These are phyloP conservation scores for Mortierella sp. DNA, from an alignment of 371 early-diverging fungal species.

Conservation along the genomic window DNA sequence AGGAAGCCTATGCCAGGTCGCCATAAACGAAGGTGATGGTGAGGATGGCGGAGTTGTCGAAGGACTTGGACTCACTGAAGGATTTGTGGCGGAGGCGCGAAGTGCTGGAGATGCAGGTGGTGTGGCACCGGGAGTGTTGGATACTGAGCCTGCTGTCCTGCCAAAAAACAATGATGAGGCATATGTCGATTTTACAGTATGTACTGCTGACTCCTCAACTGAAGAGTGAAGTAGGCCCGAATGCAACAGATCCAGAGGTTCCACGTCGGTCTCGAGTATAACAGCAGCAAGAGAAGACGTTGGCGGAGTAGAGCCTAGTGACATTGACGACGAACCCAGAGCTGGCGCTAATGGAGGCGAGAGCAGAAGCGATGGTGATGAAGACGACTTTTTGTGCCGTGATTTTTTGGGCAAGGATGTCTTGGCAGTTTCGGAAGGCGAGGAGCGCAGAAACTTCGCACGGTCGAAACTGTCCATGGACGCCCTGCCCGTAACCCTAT, in stretches of 20 bases:
- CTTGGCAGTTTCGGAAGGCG: neutral
- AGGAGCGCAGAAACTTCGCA: slow-evolving; percentile 14
- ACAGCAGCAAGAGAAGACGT: slow-evolving; percentile 21
- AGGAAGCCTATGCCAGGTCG: slow-evolving; percentile 38
- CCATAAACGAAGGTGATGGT: slow-evolving; percentile 45
- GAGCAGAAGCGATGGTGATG: slow-evolving; percentile 30
- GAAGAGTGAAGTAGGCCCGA: neutral
- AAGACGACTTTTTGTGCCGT: slow-evolving; percentile 45
- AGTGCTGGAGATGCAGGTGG: slow-evolving; percentile 49
- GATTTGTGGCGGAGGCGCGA: slow-evolving; percentile 17
- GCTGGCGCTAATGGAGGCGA: slow-evolving; percentile 36
- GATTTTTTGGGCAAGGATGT: slow-evolving; percentile 12
- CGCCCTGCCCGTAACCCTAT: slow-evolving; percentile 13
- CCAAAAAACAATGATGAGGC: slow-evolving; percentile 37
- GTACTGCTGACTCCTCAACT: neutral
- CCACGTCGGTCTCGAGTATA: slow-evolving; percentile 35
- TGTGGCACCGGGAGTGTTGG: slow-evolving; percentile 33
- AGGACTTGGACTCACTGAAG: slow-evolving; percentile 26
- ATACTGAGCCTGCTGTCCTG: slow-evolving; percentile 13
- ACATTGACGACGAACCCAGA: slow-evolving; percentile 7
- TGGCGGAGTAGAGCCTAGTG: slow-evolving; percentile 4
- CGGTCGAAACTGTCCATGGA: slow-evolving; percentile 52
- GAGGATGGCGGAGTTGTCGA: slow-evolving; percentile 45
- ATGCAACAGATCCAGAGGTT: slow-evolving; percentile 27
- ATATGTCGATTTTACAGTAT: slow-evolving; percentile 6